Base-by-base conservation (phyloP, 768 basidiomycete genomes). In the Psilocybe subaeruginosa region DNA sequence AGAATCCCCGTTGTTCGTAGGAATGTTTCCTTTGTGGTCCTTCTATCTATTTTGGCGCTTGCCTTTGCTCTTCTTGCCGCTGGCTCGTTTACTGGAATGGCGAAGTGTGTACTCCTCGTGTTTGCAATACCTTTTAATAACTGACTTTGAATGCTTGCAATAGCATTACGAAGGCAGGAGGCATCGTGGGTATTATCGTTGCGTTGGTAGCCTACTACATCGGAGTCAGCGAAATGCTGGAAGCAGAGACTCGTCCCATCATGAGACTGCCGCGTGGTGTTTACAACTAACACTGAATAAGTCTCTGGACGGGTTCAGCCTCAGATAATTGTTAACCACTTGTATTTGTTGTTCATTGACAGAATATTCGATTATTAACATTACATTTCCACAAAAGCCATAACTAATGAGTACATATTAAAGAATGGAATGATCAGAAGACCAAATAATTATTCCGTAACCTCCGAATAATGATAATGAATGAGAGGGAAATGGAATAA, bases 191-290 rank as follows among this genome's bases (percentile, higher is more conserved):
- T 30, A 70, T 80, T 49, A 68, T 78, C 9, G 77, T 76, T 1
- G 78, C 76, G 0, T 68, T 82, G 29, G 69, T 81, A 31, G 82
- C 81, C 1, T 82, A 76, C 66, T 83, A 83, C 63, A 77, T 80
- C 54, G 81, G 78, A 39, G 58, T 81, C 12, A 68, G 72, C 35
- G 76, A 80, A 45, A 61, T 83, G 62, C 64, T 82, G 43, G 65
- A 66, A 1, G 70, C 73, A 0, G 81, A 83, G 69, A 63, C 67
- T 14, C 65, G 68, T 14, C 70, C 79, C 3, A 47, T 79, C 33
- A 29, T 77, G 58, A 62, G 67, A 3, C 66, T 82, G 8, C 82
- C 82, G 3, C 65, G 78, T 29, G 80, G 81, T 9, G 59, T 72
- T 12, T 47, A 37, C 23, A 23, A 23, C 31, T 23, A 27, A 49